Percentiles rank a stretch among this genome's conserved stretches.
These are phyloP conservation scores for Tolypocladium guangdongense DNA, from an alignment of 2,329 filamentous ascomycete genomes.

Conservation along the genomic window DNA sequence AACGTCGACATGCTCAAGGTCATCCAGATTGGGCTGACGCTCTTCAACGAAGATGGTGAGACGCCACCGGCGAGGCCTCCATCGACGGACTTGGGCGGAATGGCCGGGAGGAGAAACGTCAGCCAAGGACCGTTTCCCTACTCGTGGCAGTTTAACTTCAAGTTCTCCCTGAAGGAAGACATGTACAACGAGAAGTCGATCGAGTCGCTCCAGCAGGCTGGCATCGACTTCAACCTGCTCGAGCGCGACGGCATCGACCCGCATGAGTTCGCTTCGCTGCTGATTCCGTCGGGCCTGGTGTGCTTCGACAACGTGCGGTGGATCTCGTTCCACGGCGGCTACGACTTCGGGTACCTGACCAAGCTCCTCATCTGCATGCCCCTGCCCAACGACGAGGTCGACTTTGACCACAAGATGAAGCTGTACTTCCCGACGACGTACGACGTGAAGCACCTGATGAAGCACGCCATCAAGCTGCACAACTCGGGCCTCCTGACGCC, in stretches of 20 bases:
- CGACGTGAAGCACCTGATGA: conserved; percentile 96
- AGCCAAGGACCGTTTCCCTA: conserved; percentile 55
- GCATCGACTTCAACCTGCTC: conserved; percentile 81
- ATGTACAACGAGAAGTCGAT: conserved; percentile 98
- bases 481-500: conserved; percentile 52
- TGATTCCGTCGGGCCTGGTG: conserved; percentile 87
- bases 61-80: conserved; percentile 62
- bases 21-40: conserved; percentile 89
- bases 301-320: conserved; percentile 82
- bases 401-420: conserved; percentile 81
- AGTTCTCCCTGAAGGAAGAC: conserved; percentile 86
- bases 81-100: conserved; percentile 28
- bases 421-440: conserved; percentile 89
- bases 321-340: conserved; percentile 96
- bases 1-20: conserved; percentile 97
- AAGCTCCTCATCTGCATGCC: conserved; percentile 80
- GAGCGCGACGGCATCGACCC: conserved; percentile 86
- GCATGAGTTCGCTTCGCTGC: conserved; percentile 73
- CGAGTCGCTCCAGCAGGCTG: conserved; percentile 77
- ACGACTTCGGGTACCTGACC: conserved; percentile 95
- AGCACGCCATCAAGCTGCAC: conserved; percentile 66
- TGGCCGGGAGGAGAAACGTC: conserved; percentile 27
- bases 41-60: conserved; percentile 87
- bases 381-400: conserved; percentile 77
- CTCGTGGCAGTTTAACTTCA: conserved; percentile 99